phyloP scores from a whole-genome alignment of 768 basidiomycete genomes.

The Pholiota conissans region DNA sequence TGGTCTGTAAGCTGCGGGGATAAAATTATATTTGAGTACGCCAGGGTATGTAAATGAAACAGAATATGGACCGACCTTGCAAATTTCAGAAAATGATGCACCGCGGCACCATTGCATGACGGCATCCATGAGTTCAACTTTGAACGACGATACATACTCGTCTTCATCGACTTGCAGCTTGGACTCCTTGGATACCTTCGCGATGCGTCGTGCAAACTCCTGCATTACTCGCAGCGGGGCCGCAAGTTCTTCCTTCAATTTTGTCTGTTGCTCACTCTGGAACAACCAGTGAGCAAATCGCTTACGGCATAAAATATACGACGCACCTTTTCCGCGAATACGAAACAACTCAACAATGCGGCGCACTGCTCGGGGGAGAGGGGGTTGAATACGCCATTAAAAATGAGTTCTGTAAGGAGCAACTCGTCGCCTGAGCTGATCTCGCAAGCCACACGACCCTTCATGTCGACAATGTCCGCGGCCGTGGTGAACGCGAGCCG shows the following conservation, averaged over 20 bases:
- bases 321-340: constrained; percentile 91
- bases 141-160: constrained; percentile 95
- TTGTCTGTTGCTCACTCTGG: constrained; percentile 83
- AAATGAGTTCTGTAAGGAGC: constrained; percentile 93
- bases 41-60: neutral
- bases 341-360: constrained; percentile 94
- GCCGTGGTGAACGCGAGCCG: constrained; percentile 87
- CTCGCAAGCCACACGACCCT: constrained; percentile 97
- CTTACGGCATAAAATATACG: neutral
- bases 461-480: constrained; percentile 95
- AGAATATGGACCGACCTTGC: constrained; percentile 63
- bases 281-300: neutral
- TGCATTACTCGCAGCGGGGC: constrained; percentile 93
- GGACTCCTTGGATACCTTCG: constrained; percentile 94
- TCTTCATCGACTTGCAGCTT: constrained; percentile 89
- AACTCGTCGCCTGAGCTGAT: constrained; percentile 97
- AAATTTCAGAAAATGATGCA: constrained; percentile 92
- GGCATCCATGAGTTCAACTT: constrained; percentile 98
- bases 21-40: neutral
- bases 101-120: constrained; percentile 99
- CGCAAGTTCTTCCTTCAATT: constrained; percentile 91
- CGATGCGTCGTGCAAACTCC: constrained; percentile 92
- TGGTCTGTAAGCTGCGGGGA: constrained; percentile 83
- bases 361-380: constrained; percentile 91
- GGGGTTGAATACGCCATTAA: constrained; percentile 94